Base-by-base conservation (phyloP, 1,284 basidiomycete genomes). In the Chalciporus sp. region DNA sequence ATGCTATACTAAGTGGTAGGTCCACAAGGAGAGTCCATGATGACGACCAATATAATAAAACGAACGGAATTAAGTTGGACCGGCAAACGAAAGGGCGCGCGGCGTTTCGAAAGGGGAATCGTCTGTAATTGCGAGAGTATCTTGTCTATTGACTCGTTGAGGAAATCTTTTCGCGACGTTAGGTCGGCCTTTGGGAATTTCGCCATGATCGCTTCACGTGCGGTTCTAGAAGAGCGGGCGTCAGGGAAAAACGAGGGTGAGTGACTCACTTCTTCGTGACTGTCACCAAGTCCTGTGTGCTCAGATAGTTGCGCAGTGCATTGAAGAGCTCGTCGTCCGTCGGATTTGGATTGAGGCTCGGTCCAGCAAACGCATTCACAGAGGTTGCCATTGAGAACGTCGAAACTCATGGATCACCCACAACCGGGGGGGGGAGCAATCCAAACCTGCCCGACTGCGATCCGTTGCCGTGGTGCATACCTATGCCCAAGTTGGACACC, bases 131-230 rank as follows among this genome's bases (percentile, higher is more conserved):
- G 86, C 17, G 88, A 90, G 58, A 94, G 82, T 67, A 95, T 93
- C 72, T 81, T 83, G 76, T 97, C 94, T 66, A 97, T 96, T 61
- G 91, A 88, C 66, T 87, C 82, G 70, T 97, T 97, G 76, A 97
- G 74, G 74, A 91, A 88, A 72, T 91, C 84, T 77, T 90, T 86
- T 63, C 85, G 82, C 53, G 81, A 72, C 35, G 84, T 73, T 51
- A 97, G 81, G 67, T 95, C 90, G 51, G 94, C 95, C 69, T 88
- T 91, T 20, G 94, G 94, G 86, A 95, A 97, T 50, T 85, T 83
- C 40, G 83, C 81, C 72, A 85, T 84, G 44, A 96, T 87, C 20
- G 92, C 92, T 65, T 95, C 92, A 53, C 94, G 85, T 16, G 91
- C 83, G 61, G 89, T 90, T 76, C 92, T 42, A 53, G 51, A 60